Base-by-base conservation (phyloP, 441 rosid genomes). In the Gossypium gossypioides region DNA sequence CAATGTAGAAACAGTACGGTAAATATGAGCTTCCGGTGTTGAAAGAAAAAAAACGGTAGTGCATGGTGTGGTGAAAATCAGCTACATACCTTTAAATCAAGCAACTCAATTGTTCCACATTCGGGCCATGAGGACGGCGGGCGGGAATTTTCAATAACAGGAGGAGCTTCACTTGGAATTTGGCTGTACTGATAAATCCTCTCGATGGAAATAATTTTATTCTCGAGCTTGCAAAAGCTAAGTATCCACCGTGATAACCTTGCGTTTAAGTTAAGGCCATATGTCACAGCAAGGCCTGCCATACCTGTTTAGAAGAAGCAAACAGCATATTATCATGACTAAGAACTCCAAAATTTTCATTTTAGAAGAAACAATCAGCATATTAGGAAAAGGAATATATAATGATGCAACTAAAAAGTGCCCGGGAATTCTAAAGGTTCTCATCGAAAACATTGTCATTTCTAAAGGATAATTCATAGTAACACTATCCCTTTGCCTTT, bases 281-380 rank as follows among this genome's bases (percentile, higher is more conserved):
- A 96, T n/a, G 99, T 96, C 76, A 96, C 98, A 55, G 99, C 99
- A 75, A 96, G 98, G 76, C 99, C 99, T 5, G 99, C 99, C 99
- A 96, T 96, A 80, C 98, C 99, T 96, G 79, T 75, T 74, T 16
- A 55, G 66, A 79, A 80, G 64, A 75, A 74, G 64, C 75, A 77
- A 65, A 19, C 16, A 59, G 64, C 42, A 59, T 59, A 59, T 8
- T 27, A n/a, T 34, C 40, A 6, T 2, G 40, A 34, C 40, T 34
- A 34, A 34, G 40, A 34, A 34, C 40, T 34, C 40, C 8, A 32
- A 32, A 32, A 32, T 32, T 32, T 32, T 32, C 37, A 32, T 32
- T 75, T 74, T 16, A 55, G 66, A 79, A 80, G 64, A 75, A 74
- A 60, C 75, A 77, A 65, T 22, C 19, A 59, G 42, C 42, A 59